A percentile compares a stretch with the other conserved stretches of the same genome.
phyloP scores from a whole-genome alignment of 495 filamentous ascomycete genomes.

The Rostrohypoxylon terebratum region DNA sequence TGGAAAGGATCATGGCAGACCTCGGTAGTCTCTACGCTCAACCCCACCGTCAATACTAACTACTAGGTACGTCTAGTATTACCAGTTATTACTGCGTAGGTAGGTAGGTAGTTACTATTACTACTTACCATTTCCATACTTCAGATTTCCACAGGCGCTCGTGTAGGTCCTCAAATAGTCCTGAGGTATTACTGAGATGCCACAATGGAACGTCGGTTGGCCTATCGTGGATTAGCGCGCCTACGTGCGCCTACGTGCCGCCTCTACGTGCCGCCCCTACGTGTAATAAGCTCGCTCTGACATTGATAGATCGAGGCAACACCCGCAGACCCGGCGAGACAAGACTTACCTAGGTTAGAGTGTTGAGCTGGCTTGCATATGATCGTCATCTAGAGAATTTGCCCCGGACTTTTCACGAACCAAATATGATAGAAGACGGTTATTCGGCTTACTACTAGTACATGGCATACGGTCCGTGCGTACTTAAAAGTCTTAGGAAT shows the following conservation, averaged over 20 bases:
- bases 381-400: conserved; percentile 31
- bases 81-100: too few relatives aligned
- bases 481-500: not conserved
- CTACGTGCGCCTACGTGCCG: conserved; percentile 1
- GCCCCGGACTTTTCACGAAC: conserved; percentile 19
- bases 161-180: conserved; percentile 25
- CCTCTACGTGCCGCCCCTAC: too few relatives aligned
- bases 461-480: not conserved
- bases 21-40: too few relatives aligned
- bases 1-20: too few relatives aligned
- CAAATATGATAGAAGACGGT: conserved; percentile 1
- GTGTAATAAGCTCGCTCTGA: conserved; percentile 10
- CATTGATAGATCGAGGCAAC: conserved; percentile 12
- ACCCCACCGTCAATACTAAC: too few relatives aligned
- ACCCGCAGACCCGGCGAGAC: conserved; percentile 3
- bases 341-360: conserved; percentile 12
- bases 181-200: conserved; percentile 5
- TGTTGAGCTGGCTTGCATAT: conserved; percentile 42
- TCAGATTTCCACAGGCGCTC: conserved; percentile 1
- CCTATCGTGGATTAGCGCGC: conserved; percentile 22
- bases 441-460: conserved; percentile 30
- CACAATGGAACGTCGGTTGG: conserved; percentile 19
- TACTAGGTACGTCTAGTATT: too few relatives aligned
- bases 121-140: conserved; percentile 11
- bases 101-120: too few relatives aligned